Conservation (phyloP, 1,284 basidiomycete species). For the Phylloporus sp. region DNA sequence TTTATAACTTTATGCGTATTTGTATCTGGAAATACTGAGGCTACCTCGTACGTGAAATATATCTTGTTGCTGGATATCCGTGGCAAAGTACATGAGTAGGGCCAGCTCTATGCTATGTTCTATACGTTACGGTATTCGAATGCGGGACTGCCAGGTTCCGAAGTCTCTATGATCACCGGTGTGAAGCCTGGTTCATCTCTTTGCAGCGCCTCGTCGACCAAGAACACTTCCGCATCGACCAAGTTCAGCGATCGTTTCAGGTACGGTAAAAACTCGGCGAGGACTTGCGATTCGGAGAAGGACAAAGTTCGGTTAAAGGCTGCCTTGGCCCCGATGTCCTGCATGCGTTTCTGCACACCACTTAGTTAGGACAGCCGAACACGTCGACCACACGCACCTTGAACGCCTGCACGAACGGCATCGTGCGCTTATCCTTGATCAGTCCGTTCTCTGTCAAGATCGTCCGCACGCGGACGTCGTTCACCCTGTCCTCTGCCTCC, state of each 20-base stretch:
- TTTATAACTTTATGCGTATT: constrained; percentile 21
- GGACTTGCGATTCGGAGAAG: constrained; percentile 85
- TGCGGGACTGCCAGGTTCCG: constrained; percentile 88
- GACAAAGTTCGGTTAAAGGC: constrained; percentile 89
- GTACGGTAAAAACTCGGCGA: constrained; percentile 79
- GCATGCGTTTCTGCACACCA: constrained; percentile 79
- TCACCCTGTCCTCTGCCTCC: constrained; percentile 65
- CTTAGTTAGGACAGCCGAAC: background rate
- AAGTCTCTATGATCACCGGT: constrained; percentile 74
- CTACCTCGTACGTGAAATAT: background rate
- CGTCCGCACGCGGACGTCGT: constrained; percentile 83
- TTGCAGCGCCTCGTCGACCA: constrained; percentile 51
- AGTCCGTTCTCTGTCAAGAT: constrained; percentile 76
- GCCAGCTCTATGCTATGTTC: background rate
- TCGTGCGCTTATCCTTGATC: constrained; percentile 94
- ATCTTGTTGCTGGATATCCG: background rate
- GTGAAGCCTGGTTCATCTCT: constrained; percentile 63
- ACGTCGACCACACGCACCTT: constrained; percentile 66
- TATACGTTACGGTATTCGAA: constrained; percentile 82
- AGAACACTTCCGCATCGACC: constrained; percentile 51
- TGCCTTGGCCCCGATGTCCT: constrained; percentile 75
- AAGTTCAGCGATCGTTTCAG: constrained; percentile 85
- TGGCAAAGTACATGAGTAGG: background rate
- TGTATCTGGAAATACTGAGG: constrained; percentile 5
- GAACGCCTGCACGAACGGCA: constrained; percentile 94